Percentiles rank a stretch among this genome's conserved stretches.
phyloP scores from a whole-genome alignment of 2,329 filamentous ascomycete genomes.

The Bipolaris zeicola region DNA sequence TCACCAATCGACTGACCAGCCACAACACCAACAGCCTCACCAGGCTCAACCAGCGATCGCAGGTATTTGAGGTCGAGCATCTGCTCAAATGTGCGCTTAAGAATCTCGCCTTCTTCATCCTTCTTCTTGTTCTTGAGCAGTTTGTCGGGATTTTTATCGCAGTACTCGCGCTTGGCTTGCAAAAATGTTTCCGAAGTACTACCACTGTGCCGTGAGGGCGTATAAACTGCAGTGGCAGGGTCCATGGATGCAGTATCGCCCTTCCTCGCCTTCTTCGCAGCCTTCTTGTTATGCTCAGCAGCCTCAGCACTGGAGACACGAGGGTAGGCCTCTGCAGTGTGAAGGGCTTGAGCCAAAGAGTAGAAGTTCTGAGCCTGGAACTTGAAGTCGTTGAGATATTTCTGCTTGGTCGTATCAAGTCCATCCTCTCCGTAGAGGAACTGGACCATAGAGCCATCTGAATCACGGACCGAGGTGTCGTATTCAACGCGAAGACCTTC shows the following conservation, averaged over 20 bases:
- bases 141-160: slow-evolving; percentile 73
- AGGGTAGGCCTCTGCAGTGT: slow-evolving; percentile 63
- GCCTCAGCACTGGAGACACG: slow-evolving; percentile 70
- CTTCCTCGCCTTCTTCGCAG: slow-evolving; percentile 81
- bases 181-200: slow-evolving; percentile 90
- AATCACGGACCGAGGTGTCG: slow-evolving; percentile 90
- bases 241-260: slow-evolving; percentile 71
- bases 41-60: slow-evolving; percentile 87
- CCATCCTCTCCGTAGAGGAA: slow-evolving; percentile 98
- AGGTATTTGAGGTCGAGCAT: slow-evolving; percentile 93
- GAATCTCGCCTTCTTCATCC: slow-evolving; percentile 54
- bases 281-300: slow-evolving; percentile 64
- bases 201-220: slow-evolving; percentile 78
- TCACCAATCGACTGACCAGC: slow-evolving; percentile 97
- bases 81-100: slow-evolving; percentile 73
- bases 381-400: slow-evolving; percentile 85
- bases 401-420: slow-evolving; percentile 90
- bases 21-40: slow-evolving; percentile 95
- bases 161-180: slow-evolving; percentile 71
- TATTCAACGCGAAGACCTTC: slow-evolving; percentile 92
- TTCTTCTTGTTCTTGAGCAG: slow-evolving; percentile 66
- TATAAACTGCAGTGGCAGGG: slow-evolving; percentile 73
- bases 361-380: slow-evolving; percentile 87
- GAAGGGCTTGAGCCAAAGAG: slow-evolving; percentile 78
- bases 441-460: slow-evolving; percentile 90